phyloP scores from a whole-genome alignment of 331 rosid species.

The Telfairia occidentalis region DNA sequence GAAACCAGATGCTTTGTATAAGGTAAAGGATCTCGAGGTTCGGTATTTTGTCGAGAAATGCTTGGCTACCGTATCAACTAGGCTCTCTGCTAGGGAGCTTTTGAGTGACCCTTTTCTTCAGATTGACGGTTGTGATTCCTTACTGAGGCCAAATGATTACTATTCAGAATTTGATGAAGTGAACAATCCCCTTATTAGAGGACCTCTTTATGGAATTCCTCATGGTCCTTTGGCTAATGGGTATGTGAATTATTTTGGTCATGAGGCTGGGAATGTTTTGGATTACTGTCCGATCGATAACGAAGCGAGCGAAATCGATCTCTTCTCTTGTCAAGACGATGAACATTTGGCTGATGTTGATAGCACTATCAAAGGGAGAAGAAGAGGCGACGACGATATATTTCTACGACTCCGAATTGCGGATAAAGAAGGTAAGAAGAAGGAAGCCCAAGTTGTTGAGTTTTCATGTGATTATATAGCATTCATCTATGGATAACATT shows the following conservation, averaged over 20 bases:
- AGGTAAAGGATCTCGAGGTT: constrained; percentile 67
- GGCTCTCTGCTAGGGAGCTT: constrained; percentile 82
- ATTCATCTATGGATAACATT: neutral
- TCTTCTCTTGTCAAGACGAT: constrained; percentile 60
- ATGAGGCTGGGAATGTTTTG: constrained; percentile 32
- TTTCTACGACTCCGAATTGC: constrained; percentile 85
- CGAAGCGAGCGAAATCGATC: constrained; percentile 47
- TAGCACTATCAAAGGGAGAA: constrained; percentile 57
- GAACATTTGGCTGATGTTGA: constrained; percentile 50
- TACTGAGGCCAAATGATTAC: constrained; percentile 28
- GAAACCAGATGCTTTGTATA: constrained; percentile 71
- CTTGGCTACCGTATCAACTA: constrained; percentile 60
- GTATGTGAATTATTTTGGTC: constrained; percentile 34
- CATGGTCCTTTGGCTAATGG: constrained; percentile 30
- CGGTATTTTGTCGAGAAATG: constrained; percentile 75
- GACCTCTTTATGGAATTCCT: constrained; percentile 36
- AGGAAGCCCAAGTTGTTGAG: neutral
- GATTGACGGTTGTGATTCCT: constrained; percentile 48
- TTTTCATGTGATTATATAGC: neutral
- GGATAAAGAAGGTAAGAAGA: constrained; percentile 69
- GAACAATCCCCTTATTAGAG: constrained; percentile 30
- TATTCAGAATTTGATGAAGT: constrained; percentile 47
- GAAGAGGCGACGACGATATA: constrained; percentile 59
- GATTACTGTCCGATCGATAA: constrained; percentile 27
- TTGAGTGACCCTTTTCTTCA: constrained; percentile 78